Evolutionary conservation across 2,329 filamentous ascomycete species (phyloP), one percentile per base, ranked within the genome.

Genomic region (Pseudocercospora macadamiae): DNA sequence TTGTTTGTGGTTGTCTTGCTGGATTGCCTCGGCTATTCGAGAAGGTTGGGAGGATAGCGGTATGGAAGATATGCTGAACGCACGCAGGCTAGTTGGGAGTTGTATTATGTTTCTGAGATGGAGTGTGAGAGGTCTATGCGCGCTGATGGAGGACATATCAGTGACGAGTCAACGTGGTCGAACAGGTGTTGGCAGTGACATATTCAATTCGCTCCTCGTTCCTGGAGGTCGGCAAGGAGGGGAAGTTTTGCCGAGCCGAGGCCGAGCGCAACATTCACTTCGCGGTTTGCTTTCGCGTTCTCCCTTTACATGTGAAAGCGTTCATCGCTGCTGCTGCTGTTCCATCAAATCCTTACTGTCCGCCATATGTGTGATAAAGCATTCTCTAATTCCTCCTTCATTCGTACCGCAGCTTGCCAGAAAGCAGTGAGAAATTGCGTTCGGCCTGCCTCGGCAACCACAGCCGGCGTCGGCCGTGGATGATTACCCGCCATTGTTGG

Each of bases 11-110:
- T 30, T 39, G 28, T 30, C 23, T 45, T 21, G 23, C 49, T 25
- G 51, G 9, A 51, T 53, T 59, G 37, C 51, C 26, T 55, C 39
- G 37, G 25, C 25, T 48, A 45, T 23, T 37, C 42, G 42, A 47
- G 19, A 42, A 21, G 37, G 10, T n/a, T 42, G 37, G 8, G 37
- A 26, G 21, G 42, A 28, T 14, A 25, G 23, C 19, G 42, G 16
- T 26, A 14, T 14, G 23, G 42, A 14, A n/a, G 23, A 47, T 47
- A 26, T 26, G 42, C 42, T 47, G 42, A 47, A 26, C 10, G 23
- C 42, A 23, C 42, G 42, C 42, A 47, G 42, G 8, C 21, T n/a
- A 14, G 19, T 26, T 47, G 42, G 42, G 6, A 47, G 42, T n/a
- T 21, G 42, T 2, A 47, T 1, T n/a, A 47, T 18, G 26, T 23